Evolutionary conservation across 2,329 filamentous ascomycete genomes (phyloP), one percentile per base, ranked within the genome.

Genomic region (Cladobotryum mycophilum): DNA sequence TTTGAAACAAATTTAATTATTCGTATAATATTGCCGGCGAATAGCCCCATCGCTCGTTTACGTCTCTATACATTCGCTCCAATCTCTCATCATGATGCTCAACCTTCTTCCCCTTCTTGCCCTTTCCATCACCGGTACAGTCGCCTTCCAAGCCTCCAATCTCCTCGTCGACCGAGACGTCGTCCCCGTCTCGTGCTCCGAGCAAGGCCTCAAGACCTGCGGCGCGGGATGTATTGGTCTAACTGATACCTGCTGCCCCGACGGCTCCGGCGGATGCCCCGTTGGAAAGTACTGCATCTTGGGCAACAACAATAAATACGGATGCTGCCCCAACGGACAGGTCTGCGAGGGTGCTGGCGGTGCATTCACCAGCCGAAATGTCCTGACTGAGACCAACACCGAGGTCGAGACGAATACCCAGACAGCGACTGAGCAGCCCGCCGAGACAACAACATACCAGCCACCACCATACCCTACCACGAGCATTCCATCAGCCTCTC

Each of bases 241-340:
- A 2, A 45, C 53, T 4, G 63, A 61, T 55, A 64, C 59, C 5
- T 67, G 65, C 57, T 67, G 65, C 30, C 64, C 65, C 8, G 58
- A 60, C 43, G 15, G 49, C 3, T 37, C 47, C 2, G 61, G 64
- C 8, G 65, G 64, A 1, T 67, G 65, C 22, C 58, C 61, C 45
- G 45, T 55, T 2, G 55, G 45, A 1, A 47, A 54, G 2, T 56
- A 49, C 36, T 67, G 65, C 51, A 47, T 55, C 50, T 53, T 63
- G 3, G 63, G 58, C 13, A 43, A 45, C 38, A 65, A 64, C 41
- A 49, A 54, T 36, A 30, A 59, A 42, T 65, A 61, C 38, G 59
- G 57, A 3, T 68, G 66, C 58, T 68, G 66, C 51, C 59, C 59
- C 12, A 49, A 55, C 5, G 66, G 65, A 1, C 48, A 55, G 20